These are phyloP conservation scores for Debaryomyces psychrophilus DNA, from an alignment of 1,139 yeast genomes.

Conservation along the genomic window DNA sequence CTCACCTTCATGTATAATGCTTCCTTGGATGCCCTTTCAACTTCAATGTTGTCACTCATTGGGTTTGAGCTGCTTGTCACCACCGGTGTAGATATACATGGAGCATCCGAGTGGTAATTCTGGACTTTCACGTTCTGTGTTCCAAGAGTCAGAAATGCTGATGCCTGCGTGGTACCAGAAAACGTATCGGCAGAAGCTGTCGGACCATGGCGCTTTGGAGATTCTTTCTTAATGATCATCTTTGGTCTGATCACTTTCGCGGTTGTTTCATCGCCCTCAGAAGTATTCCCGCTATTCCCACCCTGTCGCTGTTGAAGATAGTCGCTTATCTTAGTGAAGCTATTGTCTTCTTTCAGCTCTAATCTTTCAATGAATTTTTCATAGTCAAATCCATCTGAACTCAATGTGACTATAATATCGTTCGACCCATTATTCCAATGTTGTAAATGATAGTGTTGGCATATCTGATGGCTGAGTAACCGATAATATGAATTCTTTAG, in stretches of 20 bases:
- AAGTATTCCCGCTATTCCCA: neutral
- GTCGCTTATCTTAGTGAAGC: slow-evolving; percentile 6
- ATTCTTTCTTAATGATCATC: slow-evolving; percentile 23
- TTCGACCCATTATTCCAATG: slow-evolving; percentile 32
- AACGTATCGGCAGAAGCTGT: neutral
- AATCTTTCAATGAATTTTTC: slow-evolving; percentile 11
- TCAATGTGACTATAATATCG: slow-evolving; percentile 30
- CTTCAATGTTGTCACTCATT: slow-evolving; percentile 18
- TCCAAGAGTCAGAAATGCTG: neutral
- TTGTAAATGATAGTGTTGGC: slow-evolving; percentile 61
- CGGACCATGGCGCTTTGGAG: neutral
- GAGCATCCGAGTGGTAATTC: slow-evolving; percentile 1
- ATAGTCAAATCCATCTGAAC: slow-evolving; percentile 8
- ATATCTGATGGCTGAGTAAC: slow-evolving; percentile 66
- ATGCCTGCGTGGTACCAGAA: neutral
- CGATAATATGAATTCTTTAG: slow-evolving; percentile 70
- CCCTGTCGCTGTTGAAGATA: neutral
- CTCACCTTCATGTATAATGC: slow-evolving; percentile 48
- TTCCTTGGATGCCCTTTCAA: slow-evolving; percentile 36
- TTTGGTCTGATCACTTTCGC: slow-evolving; percentile 19
- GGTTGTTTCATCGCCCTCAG: neutral
- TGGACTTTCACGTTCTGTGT: neutral
- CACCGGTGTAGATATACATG: slow-evolving; percentile 4
- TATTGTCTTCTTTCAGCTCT: slow-evolving; percentile 10
- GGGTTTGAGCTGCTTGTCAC: slow-evolving; percentile 4